Base-by-base conservation (phyloP, 2,329 filamentous ascomycete genomes). In the Fonsecaea multimorphosa region DNA sequence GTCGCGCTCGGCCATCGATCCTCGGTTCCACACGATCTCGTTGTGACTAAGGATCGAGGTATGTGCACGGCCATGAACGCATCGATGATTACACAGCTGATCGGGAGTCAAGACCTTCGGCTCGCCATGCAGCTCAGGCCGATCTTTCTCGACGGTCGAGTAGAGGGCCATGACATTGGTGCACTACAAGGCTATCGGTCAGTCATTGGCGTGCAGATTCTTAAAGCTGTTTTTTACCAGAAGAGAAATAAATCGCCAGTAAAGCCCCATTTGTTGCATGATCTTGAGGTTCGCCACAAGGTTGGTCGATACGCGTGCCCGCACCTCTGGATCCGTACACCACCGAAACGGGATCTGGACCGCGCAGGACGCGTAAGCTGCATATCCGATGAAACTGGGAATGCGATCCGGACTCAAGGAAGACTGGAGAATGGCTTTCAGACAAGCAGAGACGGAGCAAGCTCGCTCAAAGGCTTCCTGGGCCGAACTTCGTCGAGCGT, bases 341-440 rank as follows among this genome's bases (percentile, higher is more conserved):
- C 64, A 66, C 44, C 53, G 52, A 38, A 66, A 66, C 0, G 64
- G 64, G 5, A 66, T 66, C 12, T 66, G 64, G 3, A 66, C 54
- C 0, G 64, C 63, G 36, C 63, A 65, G 2, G 56, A 57, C 29
- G 31, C 27, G 36, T 65, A 65, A 5, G 63, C 63, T 1, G 49
- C 52, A 22, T 65, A 61, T 2, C 19, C 29, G 27, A 65, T 32
- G 36, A 65, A 65, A 16, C 31, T 65, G 5, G 32, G 58, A 9
- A 61, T 40, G 5, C 38, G 49, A 38, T 31, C 14, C 1, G 32
- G 49, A 16, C 29, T 19, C 14, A 9, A 16, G 29, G 51, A 40
- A 3, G 14, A 6, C 9, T 11, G 3, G 2, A 65, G 46, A 6
- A 56, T 38, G 34, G 49, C 34, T 1, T 49, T 14, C 31, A 67